Base-by-base conservation (phyloP, 192 early-diverging fungal species). In the Polychytrium aggregatum region DNA sequence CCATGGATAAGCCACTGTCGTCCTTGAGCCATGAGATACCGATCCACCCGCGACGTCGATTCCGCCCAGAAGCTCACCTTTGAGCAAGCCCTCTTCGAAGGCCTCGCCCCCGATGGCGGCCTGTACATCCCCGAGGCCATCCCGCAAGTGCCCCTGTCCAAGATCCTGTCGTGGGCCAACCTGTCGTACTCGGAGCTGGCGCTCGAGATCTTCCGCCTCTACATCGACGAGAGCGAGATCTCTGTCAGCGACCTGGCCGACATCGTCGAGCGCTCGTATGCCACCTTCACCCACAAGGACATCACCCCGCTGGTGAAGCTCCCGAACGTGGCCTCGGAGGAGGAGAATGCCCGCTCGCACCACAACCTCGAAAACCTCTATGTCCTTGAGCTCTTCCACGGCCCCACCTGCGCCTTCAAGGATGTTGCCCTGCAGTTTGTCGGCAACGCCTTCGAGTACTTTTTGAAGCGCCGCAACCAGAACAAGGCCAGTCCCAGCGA, bases 401-500 rank as follows among this genome's bases (percentile, higher is more conserved):
- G 92, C 5, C 92, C 92, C 10, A 98, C 92, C 1, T 93, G 92
- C 69, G 94, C 91, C 8, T 98, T 98, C 76, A 98, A 98, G 67
- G 94, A 98, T 55, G 91, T 96, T 41, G 94, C 92, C 6, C 70
- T 96, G 54, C 94, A 98, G 72, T 86, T 92, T 54, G 66, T 94
- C 25, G 94, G 94, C 26, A 96, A 98, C 73, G 65, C 96, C 64
- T 98, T 98, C 56, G 91, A 98, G 71, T 98, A 85, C 71, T 93
- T 98, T 67, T 79, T 98, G 33, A 76, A 78, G 51, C 80, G 88
- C 24, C 37, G 44, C 28, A 53, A 68, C 57, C 70, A 72, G 48
- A 83, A 83, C 48, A 58, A 60, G 2, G 52, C 43, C 1, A 52
- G 29, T 13, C 16, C 48, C 22, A 35, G 27, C 16, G 33, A 40